phyloP scores from a whole-genome alignment of 75 land plant genomes.

The Azolla pinnata region DNA sequence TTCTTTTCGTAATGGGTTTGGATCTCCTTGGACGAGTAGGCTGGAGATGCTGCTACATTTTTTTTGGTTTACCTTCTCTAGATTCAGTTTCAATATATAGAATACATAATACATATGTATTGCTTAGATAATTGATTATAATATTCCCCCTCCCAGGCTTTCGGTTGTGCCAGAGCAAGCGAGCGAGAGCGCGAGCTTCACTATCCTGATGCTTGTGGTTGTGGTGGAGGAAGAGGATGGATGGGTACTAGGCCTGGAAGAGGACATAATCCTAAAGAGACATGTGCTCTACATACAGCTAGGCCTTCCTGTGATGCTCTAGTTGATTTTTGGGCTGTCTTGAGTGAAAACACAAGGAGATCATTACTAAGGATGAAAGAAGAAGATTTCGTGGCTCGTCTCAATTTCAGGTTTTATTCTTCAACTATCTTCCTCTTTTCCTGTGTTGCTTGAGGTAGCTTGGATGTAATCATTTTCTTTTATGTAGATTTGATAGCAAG shows the following conservation, averaged over 20 bases:
- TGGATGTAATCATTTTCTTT: background rate
- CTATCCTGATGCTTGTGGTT: slow-evolving; percentile 99
- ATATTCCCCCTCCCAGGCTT: slow-evolving; percentile 81
- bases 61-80: no score
- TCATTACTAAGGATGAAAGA: slow-evolving; percentile 90
- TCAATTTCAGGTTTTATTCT: slow-evolving; percentile 87
- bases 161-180: slow-evolving; percentile 87
- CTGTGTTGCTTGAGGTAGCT: no score
- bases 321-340: slow-evolving; percentile 96
- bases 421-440: no score
- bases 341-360: slow-evolving; percentile 84
- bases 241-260: slow-evolving; percentile 58
- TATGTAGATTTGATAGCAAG: slow-evolving; percentile 39
- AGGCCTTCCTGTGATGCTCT: slow-evolving; percentile 94
- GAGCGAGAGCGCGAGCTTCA: slow-evolving; percentile 88
- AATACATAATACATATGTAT: no score
- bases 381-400: slow-evolving; percentile 97
- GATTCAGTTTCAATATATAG: no score
- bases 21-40: no score
- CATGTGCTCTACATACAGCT: slow-evolving; percentile 96
- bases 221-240: slow-evolving; percentile 97
- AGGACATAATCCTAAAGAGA: slow-evolving; percentile 88
- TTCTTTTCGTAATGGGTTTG: no score
- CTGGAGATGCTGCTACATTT: no score
- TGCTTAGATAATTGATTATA: no score